Evolutionary conservation across 2,329 filamentous ascomycete genomes (phyloP), one percentile per base, ranked within the genome.

Genomic region (Sarocladium brachiariae): DNA sequence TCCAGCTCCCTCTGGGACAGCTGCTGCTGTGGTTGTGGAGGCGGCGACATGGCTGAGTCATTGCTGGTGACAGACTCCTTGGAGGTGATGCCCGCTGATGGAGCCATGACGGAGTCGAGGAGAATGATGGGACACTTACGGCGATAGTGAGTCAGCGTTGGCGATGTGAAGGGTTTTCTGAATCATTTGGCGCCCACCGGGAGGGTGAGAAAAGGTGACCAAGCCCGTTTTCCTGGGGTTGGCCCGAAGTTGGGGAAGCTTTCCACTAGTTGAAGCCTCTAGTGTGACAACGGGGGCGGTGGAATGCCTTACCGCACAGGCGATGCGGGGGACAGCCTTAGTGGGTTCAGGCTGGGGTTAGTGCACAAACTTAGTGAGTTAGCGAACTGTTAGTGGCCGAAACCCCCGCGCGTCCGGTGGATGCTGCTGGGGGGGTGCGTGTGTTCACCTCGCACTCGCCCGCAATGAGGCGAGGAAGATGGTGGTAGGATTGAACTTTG

Each of bases 1-100:
- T 63, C 62, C 8, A 57, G 11, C 4, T 59, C 55, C 37, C 55
- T 51, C 14, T 55, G 49, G 2, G 51, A 45, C 4, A 33, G 16
- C 43, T 47, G 39, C 21, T 45, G 21, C 39, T 45, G 39, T 10
- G 25, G 19, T 16, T 31, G 9, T 6, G 6, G n/a, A 3, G 4
- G 25, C 27, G 43, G 24, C 6, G 43, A 47, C 43, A 31, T 47
- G 7, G 27, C 19, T 47, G 43, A 47, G 16, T 47, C 43, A 47
- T 47, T 47, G 39, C 13, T 18, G 21, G 24, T n/a, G 11, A 11
- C 39, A 45, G 21, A 19, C 21, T 45, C 39, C 23, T 45, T 10
- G 39, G 39, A 45, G 39, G 39, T 14, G 25, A 19, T 33, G 16
- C 43, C 24, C n/a, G 43, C 24, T 16, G 25, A 47, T 16, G n/a